Base-by-base conservation (phyloP, 148 eudicot genomes). In the Diospyros kaki region DNA sequence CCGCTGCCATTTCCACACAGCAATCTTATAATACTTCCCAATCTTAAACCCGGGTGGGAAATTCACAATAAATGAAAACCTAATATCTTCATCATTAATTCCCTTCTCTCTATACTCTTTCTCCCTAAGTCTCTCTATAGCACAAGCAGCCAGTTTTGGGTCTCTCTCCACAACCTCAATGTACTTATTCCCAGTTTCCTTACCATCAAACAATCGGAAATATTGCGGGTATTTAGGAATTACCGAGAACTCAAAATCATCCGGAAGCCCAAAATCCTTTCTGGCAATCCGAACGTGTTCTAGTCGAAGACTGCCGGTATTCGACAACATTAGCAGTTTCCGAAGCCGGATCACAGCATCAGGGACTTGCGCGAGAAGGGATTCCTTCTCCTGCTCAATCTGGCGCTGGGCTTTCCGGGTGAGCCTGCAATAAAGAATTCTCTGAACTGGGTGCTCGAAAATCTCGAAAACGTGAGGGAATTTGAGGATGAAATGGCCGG, bases 1-100 rank as follows among this genome's bases (percentile, higher is more conserved):
- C 78, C 99, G 73, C 77, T 96, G 99, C 99, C 99, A 96, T 70
- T 91, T 93, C 99, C 99, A 93, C 77, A 96, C 85, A 4, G 91
- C 99, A 82, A 93, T 93, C 78, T 86, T 96, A 72, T 81, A 96
- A 74, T 91, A 93, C 84, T 95, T 95, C 9, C 91, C 88, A 28
- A 85, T 81, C 84, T 82, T 95, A 78, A 92, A 95, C 70, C 99
- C 99, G 0, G 97, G 99, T 10, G 99, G 99, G 69, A 92, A 95
- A 89, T 90, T 89, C 78, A 90, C 90, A 14, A 86, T 73, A 56
- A 95, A 95, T 1, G 97, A 90, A 83, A 95, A 95, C 79, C 99
- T 75, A 6, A 87, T 82, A 73, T 84, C 75, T 70, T 95, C 99
- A 9, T 90, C 99, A 75, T 88, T 91, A 18, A 75, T 69, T 8